Conservation (phyloP, 805 yeast genomes). For the Zygoascus flipseniorum region DNA sequence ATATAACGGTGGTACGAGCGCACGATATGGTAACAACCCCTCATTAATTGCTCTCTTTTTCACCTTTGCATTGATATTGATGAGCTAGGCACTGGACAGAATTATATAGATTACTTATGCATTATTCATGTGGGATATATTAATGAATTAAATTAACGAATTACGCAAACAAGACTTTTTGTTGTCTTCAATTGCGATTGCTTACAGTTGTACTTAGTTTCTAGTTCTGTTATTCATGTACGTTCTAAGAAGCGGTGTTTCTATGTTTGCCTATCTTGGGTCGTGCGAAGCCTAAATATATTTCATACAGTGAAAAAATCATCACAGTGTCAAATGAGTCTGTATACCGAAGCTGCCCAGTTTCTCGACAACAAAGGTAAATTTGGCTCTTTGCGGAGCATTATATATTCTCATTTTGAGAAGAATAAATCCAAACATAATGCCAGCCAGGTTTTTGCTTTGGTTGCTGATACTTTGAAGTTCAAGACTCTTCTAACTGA, state of each 20-base stretch:
- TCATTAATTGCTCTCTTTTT: not conserved
- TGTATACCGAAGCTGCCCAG: conserved; percentile 36
- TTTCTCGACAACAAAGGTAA: conserved; percentile 33
- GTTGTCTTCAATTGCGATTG: not conserved
- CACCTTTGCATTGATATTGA: not conserved
- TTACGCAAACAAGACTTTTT: not conserved
- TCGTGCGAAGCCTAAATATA: too few relatives aligned
- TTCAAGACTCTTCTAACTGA: conserved; percentile 56
- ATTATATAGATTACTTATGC: not conserved
- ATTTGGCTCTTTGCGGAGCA: conserved; percentile 46
- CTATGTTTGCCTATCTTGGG: too few relatives aligned
- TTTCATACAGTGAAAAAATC: not conserved
- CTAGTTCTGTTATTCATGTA: too few relatives aligned
- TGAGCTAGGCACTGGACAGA: not conserved
- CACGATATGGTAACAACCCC: not conserved
- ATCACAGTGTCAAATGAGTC: conserved; percentile 10
- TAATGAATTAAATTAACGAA: not conserved
- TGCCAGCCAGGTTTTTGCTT: conserved; percentile 81
- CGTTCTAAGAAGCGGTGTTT: too few relatives aligned
- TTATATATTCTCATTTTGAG: conserved; percentile 37
- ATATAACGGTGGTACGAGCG: not conserved
- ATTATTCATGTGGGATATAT: not conserved
- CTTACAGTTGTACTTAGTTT: too few relatives aligned
- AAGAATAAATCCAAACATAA: conserved; percentile 43
- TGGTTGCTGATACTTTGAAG: conserved; percentile 68